Evolutionary conservation across 2,329 filamentous ascomycete genomes (phyloP).

Genomic region (Paecilomyces variotii): DNA sequence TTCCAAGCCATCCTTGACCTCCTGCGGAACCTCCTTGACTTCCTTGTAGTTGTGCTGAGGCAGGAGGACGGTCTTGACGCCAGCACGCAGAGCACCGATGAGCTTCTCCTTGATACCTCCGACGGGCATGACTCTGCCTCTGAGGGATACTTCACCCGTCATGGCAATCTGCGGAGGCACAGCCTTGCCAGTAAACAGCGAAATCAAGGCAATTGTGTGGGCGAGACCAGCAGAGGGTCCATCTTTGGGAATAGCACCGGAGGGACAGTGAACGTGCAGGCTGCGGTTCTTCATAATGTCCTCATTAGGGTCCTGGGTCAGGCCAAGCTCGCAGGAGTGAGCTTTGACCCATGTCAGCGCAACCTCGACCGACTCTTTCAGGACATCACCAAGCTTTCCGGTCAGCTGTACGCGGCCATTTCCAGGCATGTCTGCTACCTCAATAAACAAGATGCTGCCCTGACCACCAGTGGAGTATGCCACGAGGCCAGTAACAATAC

Average conservation of each 20-base stretch:
- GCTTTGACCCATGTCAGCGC: constrained; percentile 95
- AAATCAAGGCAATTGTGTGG: constrained; percentile 88
- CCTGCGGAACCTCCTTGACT: constrained; percentile 77
- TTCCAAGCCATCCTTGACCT: constrained; percentile 78
- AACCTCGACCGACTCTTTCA: constrained; percentile 95
- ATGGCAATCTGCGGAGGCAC: constrained; percentile 92
- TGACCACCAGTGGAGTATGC: constrained; percentile 90
- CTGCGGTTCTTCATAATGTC: constrained; percentile 95
- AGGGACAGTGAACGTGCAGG: constrained; percentile 93
- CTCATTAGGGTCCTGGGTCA: constrained; percentile 70
- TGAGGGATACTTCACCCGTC: constrained; percentile 73
- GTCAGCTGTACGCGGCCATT: constrained; percentile 88
- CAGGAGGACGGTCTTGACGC: constrained; percentile 87
- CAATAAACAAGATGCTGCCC: constrained; percentile 95
- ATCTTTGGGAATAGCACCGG: constrained; percentile 91
- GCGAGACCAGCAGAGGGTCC: constrained; percentile 77
- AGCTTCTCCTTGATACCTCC: constrained; percentile 98
- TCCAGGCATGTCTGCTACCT: constrained; percentile 95
- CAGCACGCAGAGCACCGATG: constrained; percentile 85
- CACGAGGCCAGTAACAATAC: constrained; percentile 91
- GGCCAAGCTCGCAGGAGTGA: constrained; percentile 81
- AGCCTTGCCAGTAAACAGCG: constrained; percentile 73
- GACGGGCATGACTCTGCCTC: constrained; percentile 85
- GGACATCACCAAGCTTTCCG: constrained; percentile 89
- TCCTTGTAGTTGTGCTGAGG: constrained; percentile 88